Percentiles rank a stretch among this genome's conserved stretches.
Evolutionary conservation across 202 grass and related monocot genomes (phyloP).

Genomic region (Dendrocalamus latiflorus): DNA sequence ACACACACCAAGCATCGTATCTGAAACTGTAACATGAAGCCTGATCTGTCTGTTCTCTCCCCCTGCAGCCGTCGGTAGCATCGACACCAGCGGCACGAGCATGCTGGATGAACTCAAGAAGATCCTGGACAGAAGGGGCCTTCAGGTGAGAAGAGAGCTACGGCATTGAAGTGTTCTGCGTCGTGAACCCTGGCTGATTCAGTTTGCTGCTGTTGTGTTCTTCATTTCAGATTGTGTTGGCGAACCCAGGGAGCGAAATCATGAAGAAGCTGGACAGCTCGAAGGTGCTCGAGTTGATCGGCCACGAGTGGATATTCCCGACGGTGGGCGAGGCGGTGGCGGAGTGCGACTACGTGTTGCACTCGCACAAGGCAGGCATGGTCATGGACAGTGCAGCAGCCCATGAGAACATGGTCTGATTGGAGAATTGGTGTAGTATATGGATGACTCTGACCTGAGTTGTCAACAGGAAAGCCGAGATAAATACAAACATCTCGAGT

Average conservation of each 20-base stretch:
- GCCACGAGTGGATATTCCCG: conserved; percentile 87
- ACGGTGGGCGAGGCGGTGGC: conserved; percentile 69
- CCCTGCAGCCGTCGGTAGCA: conserved; percentile 63
- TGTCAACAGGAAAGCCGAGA: conserved; percentile 21
- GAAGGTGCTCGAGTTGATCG: conserved; percentile 73
- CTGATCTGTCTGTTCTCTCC: not conserved
- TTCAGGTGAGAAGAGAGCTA: conserved; percentile 49
- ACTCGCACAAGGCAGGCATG: conserved; percentile 45
- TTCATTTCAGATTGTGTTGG: conserved; percentile 64
- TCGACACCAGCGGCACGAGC: conserved; percentile 84
- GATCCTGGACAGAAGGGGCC: conserved; percentile 47
- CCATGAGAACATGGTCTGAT: conserved; percentile 58
- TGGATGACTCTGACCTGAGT: conserved; percentile 8
- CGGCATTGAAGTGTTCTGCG: not conserved
- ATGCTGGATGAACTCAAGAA: conserved; percentile 88
- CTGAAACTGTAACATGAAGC: not conserved
- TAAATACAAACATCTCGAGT: conserved; percentile 21
- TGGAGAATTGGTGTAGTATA: not conserved
- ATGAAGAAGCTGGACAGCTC: conserved; percentile 93
- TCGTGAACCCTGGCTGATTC: not conserved
- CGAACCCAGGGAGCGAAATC: conserved; percentile 84
- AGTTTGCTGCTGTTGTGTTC: not conserved
- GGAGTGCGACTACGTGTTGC: conserved; percentile 60
- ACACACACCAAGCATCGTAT: not conserved
- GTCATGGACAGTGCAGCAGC: not conserved